Base-by-base conservation (phyloP, 352 stramenopile species). In the Globisporangium yorkense region DNA sequence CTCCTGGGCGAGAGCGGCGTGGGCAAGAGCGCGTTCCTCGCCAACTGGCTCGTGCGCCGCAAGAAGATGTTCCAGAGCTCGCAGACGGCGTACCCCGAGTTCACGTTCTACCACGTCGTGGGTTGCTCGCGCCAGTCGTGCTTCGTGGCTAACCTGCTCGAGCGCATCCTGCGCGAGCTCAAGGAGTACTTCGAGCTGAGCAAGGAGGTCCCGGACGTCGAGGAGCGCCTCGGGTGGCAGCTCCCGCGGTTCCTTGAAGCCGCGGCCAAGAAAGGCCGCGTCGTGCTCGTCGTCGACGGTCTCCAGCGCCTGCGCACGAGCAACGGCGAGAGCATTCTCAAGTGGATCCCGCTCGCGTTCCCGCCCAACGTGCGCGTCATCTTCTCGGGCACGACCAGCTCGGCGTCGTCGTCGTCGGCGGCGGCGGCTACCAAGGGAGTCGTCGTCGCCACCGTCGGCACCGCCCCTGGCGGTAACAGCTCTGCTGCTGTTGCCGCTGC, bases 141-240 rank as follows among this genome's bases (percentile, higher is more conserved):
- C 27, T 84, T 82, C 44, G 85, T 97, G 12, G 88, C 87, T 1
- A 89, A 92, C 51, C 61, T 97, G 10, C 71, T 97, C 5, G 78
- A 95, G 49, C 77, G 92, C 47, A 86, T 98, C 20, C 53, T 97
- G 40, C 82, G 77, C 5, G 87, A 93, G 58, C 81, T 98, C 27
- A 96, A 96, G 44, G 75, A 94, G 49, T 91, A 93, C 66, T 98
- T 98, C 62, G 89, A 97, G 56, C 73, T 97, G 1, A 85, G 73
- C 50, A 91, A 92, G 58, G 74, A 84, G 12, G 83, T 96, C 13
- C 84, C 90, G 29, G 78, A 91, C 24, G 71, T 89, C 20, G 81
- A 95, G 61, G 88, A 96, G 60, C 82, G 87, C 33, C 67, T 97
- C 18, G 90, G 85, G 50, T 98, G 89, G 89, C 80, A 97, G 41